phyloP scores from a whole-genome alignment of 1,284 basidiomycete species.

The Apiotrichum domesticum region DNA sequence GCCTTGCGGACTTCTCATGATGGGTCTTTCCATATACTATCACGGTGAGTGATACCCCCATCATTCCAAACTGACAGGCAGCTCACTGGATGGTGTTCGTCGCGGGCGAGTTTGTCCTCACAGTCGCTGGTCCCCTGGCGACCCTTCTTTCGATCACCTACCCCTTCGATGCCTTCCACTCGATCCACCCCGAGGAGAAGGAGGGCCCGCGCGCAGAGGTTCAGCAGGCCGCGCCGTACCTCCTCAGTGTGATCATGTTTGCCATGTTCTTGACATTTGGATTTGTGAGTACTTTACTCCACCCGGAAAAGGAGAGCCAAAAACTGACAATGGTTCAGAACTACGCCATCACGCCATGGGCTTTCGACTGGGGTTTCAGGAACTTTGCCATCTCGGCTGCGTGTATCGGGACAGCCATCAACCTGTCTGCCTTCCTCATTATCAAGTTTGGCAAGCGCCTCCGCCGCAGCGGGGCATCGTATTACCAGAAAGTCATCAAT shows the following conservation, averaged over 20 bases:
- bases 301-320: too few species aligned
- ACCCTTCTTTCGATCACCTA: conserved; percentile 19
- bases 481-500: conserved; percentile 18
- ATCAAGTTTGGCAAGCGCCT: conserved; percentile 13
- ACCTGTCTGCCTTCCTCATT: conserved; percentile 7
- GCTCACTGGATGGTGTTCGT: conserved; percentile 28
- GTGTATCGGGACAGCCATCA: conserved; percentile 6
- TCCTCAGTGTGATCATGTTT: conserved; percentile 17
- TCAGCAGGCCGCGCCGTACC: conserved; percentile 14
- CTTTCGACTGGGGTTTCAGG: conserved; percentile 16
- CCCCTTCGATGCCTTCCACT: conserved; percentile 17
- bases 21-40: conserved; percentile 21
- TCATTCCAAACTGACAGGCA: too few species aligned
- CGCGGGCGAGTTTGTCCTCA: conserved; percentile 19
- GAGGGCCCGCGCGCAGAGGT: conserved; percentile 14
- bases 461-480: conserved; percentile 4
- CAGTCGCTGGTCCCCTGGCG: conserved; percentile 18
- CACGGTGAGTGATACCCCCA: conserved; percentile 4
- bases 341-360: conserved; percentile 24
- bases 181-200: conserved; percentile 1
- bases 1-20: conserved; percentile 21
- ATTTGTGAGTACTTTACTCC: not conserved
- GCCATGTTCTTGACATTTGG: conserved; percentile 15
- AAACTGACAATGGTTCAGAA: not conserved
- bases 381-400: conserved; percentile 17